Evolutionary conservation across 1,284 basidiomycete species (phyloP).

Genomic region (Albatrellus sp.): DNA sequence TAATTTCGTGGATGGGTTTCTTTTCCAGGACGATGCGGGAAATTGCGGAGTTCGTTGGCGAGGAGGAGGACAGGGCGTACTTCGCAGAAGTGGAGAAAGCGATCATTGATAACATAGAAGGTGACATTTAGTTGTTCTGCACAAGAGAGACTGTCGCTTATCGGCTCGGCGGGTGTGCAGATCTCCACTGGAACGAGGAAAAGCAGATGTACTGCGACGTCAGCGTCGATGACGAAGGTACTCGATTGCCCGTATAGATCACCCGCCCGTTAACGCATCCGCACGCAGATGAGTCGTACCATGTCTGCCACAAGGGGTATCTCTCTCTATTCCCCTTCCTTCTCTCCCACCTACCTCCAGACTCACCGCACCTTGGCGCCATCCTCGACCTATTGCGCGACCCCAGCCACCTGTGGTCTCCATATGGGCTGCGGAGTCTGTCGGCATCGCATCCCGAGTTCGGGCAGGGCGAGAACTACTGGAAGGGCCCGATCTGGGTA

Average conservation of each 20-base stretch:
- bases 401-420: slow-evolving; percentile 81
- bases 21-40: slow-evolving; percentile 84
- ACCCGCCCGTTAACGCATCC: background rate
- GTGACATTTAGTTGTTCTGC: slow-evolving; percentile 25
- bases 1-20: slow-evolving; percentile 93
- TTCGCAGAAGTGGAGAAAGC: slow-evolving; percentile 70
- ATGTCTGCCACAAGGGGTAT: slow-evolving; percentile 87
- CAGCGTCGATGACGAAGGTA: slow-evolving; percentile 75
- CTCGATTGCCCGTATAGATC: background rate
- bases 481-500: slow-evolving; percentile 93
- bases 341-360: slow-evolving; percentile 61
- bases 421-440: slow-evolving; percentile 79
- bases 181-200: slow-evolving; percentile 87
- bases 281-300: slow-evolving; percentile 70
- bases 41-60: slow-evolving; percentile 74
- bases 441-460: slow-evolving; percentile 79
- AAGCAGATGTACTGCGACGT: slow-evolving; percentile 89
- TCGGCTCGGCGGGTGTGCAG: slow-evolving; percentile 25
- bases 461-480: slow-evolving; percentile 89
- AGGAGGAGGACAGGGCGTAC: slow-evolving; percentile 67
- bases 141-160: background rate
- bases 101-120: slow-evolving; percentile 79
- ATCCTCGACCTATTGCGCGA: slow-evolving; percentile 74
- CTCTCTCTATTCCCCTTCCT: slow-evolving; percentile 89
- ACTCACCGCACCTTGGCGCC: slow-evolving; percentile 67